Conservation (phyloP, 2,329 filamentous ascomycete species). For the Cladophialophora immunda region DNA sequence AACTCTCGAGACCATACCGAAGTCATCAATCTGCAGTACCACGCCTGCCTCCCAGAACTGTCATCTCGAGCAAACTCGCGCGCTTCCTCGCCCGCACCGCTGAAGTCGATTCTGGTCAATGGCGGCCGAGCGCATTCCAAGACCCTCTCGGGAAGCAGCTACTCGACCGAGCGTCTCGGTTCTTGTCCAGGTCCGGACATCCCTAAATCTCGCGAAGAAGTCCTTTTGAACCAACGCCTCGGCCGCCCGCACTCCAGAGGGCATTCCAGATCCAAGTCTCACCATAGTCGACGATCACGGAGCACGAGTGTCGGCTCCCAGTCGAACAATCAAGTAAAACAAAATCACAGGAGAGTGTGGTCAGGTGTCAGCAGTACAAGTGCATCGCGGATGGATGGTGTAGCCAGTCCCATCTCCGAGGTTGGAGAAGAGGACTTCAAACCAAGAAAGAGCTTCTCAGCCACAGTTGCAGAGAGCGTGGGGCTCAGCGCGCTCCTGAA, state of each 20-base stretch:
- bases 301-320: slow-evolving; percentile 10
- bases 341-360: slow-evolving; percentile 16
- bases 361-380: slow-evolving; percentile 7
- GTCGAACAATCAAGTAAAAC: not conserved
- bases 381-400: not conserved
- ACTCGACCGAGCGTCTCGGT: slow-evolving; percentile 26
- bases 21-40: slow-evolving; percentile 68
- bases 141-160: slow-evolving; percentile 20
- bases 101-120: slow-evolving; percentile 30
- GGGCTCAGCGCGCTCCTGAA: slow-evolving; percentile 12
- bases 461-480: slow-evolving; percentile 15
- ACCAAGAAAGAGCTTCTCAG: slow-evolving; percentile 29
- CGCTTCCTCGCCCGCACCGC: slow-evolving; percentile 16
- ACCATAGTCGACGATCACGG: slow-evolving; percentile 7
- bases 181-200: slow-evolving; percentile 34
- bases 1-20: slow-evolving; percentile 81
- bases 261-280: slow-evolving; percentile 10
- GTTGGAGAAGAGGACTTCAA: slow-evolving; percentile 14
- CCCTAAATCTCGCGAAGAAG: slow-evolving; percentile 28
- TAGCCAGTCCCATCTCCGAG: slow-evolving; percentile 13
- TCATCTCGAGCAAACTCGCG: slow-evolving; percentile 15
- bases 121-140: slow-evolving; percentile 17
- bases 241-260: slow-evolving; percentile 4
- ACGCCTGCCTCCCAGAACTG: slow-evolving; percentile 24
- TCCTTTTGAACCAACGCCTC: slow-evolving; percentile 9